A percentile compares a stretch with the other conserved stretches of the same genome.
These are phyloP conservation scores for Blastomyces parvus DNA, from an alignment of 2,329 filamentous ascomycete species.

Conservation along the genomic window DNA sequence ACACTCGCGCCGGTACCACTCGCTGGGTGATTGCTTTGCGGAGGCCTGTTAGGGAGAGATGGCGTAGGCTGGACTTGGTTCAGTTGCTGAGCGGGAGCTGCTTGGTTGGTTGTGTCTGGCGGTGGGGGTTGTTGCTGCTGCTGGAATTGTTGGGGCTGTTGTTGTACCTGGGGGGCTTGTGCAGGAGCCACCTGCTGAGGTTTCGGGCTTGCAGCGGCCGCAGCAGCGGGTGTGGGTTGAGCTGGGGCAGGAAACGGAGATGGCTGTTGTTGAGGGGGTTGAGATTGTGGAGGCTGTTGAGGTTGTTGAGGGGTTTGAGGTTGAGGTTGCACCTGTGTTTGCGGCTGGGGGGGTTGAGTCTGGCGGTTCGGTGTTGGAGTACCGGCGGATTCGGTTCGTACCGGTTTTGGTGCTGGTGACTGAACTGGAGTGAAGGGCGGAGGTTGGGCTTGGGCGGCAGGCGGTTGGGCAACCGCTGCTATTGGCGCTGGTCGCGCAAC, in stretches of 20 bases:
- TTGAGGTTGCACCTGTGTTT: neutral
- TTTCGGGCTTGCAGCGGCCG: conserved; percentile 12
- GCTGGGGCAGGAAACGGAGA: conserved; percentile 6
- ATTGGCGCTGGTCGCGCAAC: conserved; percentile 31
- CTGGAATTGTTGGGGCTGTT: conserved; percentile 13
- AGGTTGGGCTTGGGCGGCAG: conserved; percentile 13
- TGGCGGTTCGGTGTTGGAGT: conserved; percentile 15
- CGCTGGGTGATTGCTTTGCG: conserved; percentile 15
- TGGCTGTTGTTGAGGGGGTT: neutral
- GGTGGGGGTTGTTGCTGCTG: conserved; percentile 16
- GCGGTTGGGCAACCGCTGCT: conserved; percentile 13
- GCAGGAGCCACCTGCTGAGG: conserved; percentile 11
- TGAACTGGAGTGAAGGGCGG: conserved; percentile 8
- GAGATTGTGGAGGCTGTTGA: too few relatives aligned
- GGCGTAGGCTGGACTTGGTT: conserved; percentile 22
- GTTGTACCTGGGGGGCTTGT: conserved; percentile 15
- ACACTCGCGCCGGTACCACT: conserved; percentile 33
- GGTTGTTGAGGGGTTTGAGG: neutral
- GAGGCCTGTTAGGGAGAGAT: conserved; percentile 18
- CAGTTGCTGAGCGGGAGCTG: conserved; percentile 18
- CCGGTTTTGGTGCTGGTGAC: conserved; percentile 14
- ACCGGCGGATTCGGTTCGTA: conserved; percentile 14
- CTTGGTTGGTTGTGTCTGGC: conserved; percentile 18
- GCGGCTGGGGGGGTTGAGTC: conserved; percentile 8
- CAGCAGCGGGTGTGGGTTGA: neutral